Conservation (phyloP, 225 moss, liverwort and hornwort species). For the Sphagnum contortum region DNA sequence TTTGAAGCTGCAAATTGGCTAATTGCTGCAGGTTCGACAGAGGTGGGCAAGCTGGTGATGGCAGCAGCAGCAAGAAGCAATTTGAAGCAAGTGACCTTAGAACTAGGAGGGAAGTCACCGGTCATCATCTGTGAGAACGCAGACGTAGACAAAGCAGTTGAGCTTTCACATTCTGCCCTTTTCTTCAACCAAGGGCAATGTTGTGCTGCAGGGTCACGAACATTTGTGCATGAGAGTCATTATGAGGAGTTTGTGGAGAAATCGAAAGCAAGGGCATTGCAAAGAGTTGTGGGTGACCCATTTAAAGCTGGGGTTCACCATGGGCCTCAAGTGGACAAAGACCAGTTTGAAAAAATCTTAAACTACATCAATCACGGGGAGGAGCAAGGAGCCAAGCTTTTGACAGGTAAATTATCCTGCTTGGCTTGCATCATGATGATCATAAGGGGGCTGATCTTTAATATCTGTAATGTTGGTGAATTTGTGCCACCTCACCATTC, state of each 20-base stretch:
- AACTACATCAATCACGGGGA: slow-evolving; percentile 53
- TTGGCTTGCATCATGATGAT: too few species aligned
- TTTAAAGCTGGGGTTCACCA: slow-evolving; percentile 71
- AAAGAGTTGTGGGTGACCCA: slow-evolving; percentile 81
- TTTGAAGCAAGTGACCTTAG: slow-evolving; percentile 79
- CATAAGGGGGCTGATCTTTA: too few species aligned
- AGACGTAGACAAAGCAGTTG: slow-evolving; percentile 64
- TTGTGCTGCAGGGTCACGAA: slow-evolving; percentile 76
- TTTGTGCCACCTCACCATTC: too few species aligned
- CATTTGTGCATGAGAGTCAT: slow-evolving; percentile 83
- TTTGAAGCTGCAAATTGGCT: too few species aligned
- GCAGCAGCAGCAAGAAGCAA: slow-evolving; percentile 68
- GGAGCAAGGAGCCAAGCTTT: slow-evolving; percentile 58
- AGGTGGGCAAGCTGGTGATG: slow-evolving; percentile 78
- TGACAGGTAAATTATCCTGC: slow-evolving; percentile 29
- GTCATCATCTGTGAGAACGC: slow-evolving; percentile 82
- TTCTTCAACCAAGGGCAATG: slow-evolving; percentile 97
- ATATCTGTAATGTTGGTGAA: too few species aligned
- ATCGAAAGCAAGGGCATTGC: slow-evolving; percentile 57
- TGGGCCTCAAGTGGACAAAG: slow-evolving; percentile 75
- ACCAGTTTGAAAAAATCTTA: slow-evolving; percentile 65
- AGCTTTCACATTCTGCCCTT: slow-evolving; percentile 72
- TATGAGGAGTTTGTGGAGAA: slow-evolving; percentile 92
- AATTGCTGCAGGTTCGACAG: slow-evolving; percentile 44
- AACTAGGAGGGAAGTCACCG: slow-evolving; percentile 86